phyloP scores from a whole-genome alignment of 2,329 filamentous ascomycete species.

The Hypoxylon sp. region DNA sequence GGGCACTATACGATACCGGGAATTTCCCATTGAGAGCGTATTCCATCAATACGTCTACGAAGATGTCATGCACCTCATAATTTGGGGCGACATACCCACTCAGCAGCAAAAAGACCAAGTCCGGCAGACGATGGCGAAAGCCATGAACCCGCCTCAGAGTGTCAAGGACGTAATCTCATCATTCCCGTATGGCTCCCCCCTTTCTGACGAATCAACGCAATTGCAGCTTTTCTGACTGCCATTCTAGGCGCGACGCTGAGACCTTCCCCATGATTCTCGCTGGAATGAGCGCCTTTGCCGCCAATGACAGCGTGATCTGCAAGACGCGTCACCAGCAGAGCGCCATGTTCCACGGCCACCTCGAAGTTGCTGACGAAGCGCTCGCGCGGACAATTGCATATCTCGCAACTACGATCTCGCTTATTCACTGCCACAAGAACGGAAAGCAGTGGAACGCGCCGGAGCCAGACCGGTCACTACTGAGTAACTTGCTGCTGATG shows the following conservation, averaged over 20 bases:
- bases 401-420: conserved; percentile 55
- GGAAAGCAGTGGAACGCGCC: conserved; percentile 56
- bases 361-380: conserved; percentile 55
- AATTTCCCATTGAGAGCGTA: conserved; percentile 47
- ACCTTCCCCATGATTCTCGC: conserved; percentile 58
- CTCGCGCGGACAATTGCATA: conserved; percentile 57
- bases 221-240: conserved; percentile 9
- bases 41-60: conserved; percentile 50
- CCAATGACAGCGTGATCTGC: conserved; percentile 52
- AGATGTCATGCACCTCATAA: conserved; percentile 56
- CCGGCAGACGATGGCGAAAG: conserved; percentile 42
- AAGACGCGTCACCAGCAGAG: conserved; percentile 56
- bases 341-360: conserved; percentile 57
- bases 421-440: conserved; percentile 59
- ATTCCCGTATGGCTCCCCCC: conserved; percentile 50
- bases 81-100: conserved; percentile 58
- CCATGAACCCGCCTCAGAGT: conserved; percentile 48
- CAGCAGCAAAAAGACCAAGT: conserved; percentile 53
- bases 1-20: conserved; percentile 48
- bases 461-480: conserved; percentile 52
- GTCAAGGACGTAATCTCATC: conserved; percentile 48
- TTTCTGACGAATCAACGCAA: neutral
- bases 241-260: conserved; percentile 50
- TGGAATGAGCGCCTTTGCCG: conserved; percentile 56
- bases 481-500: conserved; percentile 65